Evolutionary conservation across 257 asterid species (phyloP), one percentile per base, ranked within the genome.

Genomic region (Salvia rosmarinus): DNA sequence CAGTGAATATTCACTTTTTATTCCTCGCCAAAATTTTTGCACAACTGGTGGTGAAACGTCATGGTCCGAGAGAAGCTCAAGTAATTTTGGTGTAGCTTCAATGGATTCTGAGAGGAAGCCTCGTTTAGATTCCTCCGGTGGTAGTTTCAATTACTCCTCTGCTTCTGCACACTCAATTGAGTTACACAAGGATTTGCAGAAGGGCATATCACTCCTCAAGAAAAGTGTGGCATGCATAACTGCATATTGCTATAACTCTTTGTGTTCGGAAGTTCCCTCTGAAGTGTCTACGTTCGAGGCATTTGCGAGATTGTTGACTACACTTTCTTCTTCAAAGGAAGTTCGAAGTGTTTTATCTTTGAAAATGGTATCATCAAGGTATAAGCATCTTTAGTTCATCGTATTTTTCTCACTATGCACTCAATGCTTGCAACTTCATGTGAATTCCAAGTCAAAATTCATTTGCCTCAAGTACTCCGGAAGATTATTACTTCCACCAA

Each of bases 191-290:
- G 99, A 95, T 83, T 82, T 95, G 88, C 98, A 91, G 87, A 95
- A 95, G 89, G 99, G 98, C 81, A 89, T 95, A 70, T 91, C 98
- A 52, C 99, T 95, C 82, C 95, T 95, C 60, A 95, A 95, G 92
- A 91, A 89, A 82, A 95, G 97, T 55, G 99, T 95, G 75, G 96
- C 98, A 50, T 91, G 99, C 85, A 73, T 85, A 64, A 89, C 98
- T 62, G 93, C 98, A 9, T 89, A 85, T 82, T 89, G 96, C 84
- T 89, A 88, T 67, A 88, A 85, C 82, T 79, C 86, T 44, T 68
- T 91, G 73, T 80, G 85, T 55, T 75, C 89, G 79, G 96, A 95
- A 62, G 90, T 95, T 75, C 99, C 98, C 34, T 51, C 83, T 0
- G 99, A 91, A 51, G 88, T 90, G 73, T 88, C 97, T 50, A 95